Evolutionary conservation across 2,329 filamentous ascomycete genomes (phyloP), one percentile per base, ranked within the genome.

Genomic region (Furcasterigmium sp.): DNA sequence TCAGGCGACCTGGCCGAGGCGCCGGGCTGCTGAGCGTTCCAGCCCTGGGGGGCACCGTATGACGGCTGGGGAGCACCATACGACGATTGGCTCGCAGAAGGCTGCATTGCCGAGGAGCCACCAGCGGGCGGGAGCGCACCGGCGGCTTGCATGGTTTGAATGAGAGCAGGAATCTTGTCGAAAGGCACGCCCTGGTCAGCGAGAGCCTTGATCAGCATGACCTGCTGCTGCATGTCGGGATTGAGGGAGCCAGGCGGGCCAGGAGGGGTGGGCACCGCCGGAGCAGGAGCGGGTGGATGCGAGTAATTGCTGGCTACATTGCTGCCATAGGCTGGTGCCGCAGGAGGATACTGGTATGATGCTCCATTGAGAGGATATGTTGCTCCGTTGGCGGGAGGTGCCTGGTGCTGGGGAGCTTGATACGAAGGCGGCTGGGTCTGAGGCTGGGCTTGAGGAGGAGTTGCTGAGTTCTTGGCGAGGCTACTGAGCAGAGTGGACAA

Each of bases 131-230:
- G 55, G 54, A 46, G 56, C 60, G 42, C 57, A 61, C 51, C 59
- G 60, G 43, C 47, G 53, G 46, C 60, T 61, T 53, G 69, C 56
- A 82, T 68, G 51, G 70, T 69, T 49, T 78, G 71, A 53, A 84
- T 70, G 46, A 78, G 63, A 41, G 67, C 65, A 8, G 75, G 81
- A 65, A 88, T 89, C 63, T 91, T 84, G 48, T 93, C 88, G 62
- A 86, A 75, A 3, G 86, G 78, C 20, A 93, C 72, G 38, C 87
- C 87, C 61, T 88, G 84, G 26, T 85, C 81, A 46, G 83, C 76
- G 43, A 94, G 73, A 10, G 85, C 75, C 64, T 90, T 86, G 54
- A 94, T 78, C 50, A 93, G 67, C 61, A 85, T 71, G 43, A 91
- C 71, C 57, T 90, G 85, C 59, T 86, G 77, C 52, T 87, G 80